Evolutionary conservation across 2,329 filamentous ascomycete species (phyloP), one percentile per base, ranked within the genome.

Genomic region (Dothideomycetes sp.): DNA sequence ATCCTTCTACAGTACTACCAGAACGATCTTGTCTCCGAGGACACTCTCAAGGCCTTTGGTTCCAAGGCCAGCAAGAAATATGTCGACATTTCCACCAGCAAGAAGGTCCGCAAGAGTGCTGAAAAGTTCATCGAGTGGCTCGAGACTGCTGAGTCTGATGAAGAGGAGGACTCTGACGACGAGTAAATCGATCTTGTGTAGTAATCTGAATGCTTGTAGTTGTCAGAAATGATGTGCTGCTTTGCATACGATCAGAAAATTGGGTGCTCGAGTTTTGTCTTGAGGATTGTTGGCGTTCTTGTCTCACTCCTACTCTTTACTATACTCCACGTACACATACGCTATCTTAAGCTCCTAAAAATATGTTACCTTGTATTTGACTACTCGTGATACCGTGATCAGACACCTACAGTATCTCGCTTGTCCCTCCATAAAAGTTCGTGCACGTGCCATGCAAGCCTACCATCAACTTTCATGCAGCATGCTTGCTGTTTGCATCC

Each of bases 61-160:
- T 74, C 76, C 58, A 94, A 91, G 73, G 87, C 89, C 44, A 94
- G 86, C 77, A 95, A 94, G 81, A 95, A 95, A 71, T 96, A 96
- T 61, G 84, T 93, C 52, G 89, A 96, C 60, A 65, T 93, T 45
- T 60, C 80, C 44, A 88, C 79, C 45, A 94, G 86, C 68, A 89
- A 87, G 73, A 94, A 93, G 74, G 87, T 96, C 47, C 86, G 88
- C 68, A 89, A 93, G 72, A 83, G 85, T 49, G 87, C 91, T 39
- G 84, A 93, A 70, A 81, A 84, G 48, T 98, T 98, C 75, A 73
- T 95, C 56, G 83, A 79, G 53, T 96, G 88, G 89, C 85, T 96
- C 43, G 77, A 85, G 52, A 85, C 83, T 63, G 88, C 88, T 39
- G 83, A 88, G 61, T 77, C 73, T 47, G 77, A 80, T 38, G 78